Percentiles rank a stretch among this genome's conserved stretches.
Evolutionary conservation across 2,329 filamentous ascomycete species (phyloP).

Genomic region (Endocalyx cinctus): DNA sequence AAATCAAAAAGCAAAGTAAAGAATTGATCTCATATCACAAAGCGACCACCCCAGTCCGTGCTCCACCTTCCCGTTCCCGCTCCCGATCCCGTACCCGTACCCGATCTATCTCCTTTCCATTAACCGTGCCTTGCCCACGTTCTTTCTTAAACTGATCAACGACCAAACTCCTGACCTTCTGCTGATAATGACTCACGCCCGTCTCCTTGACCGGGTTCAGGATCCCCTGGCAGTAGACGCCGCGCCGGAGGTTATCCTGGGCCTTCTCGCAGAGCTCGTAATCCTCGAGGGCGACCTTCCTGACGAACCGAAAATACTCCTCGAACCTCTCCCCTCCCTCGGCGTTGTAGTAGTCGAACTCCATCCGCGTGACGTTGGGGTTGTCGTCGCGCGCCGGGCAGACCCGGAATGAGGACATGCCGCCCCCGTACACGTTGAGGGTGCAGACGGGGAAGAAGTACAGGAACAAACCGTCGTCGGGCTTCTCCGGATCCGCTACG

Average conservation of each 20-base stretch:
- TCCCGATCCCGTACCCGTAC: neutral
- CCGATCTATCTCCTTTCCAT: neutral
- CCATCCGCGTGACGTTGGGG: slow-evolving; percentile 49
- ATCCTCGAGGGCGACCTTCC: slow-evolving; percentile 52
- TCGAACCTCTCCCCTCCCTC: slow-evolving; percentile 22
- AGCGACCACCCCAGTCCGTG: neutral
- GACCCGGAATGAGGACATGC: slow-evolving; percentile 53
- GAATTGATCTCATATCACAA: neutral
- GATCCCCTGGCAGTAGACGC: slow-evolving; percentile 50
- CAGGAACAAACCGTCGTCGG: slow-evolving; percentile 49
- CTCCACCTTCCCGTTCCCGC: neutral
- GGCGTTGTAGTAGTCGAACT: slow-evolving; percentile 54
- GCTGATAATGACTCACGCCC: slow-evolving; percentile 34
- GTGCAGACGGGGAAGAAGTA: slow-evolving; percentile 55
- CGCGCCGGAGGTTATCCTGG: slow-evolving; percentile 47
- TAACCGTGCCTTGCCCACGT: slow-evolving; percentile 12
- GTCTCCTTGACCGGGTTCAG: slow-evolving; percentile 52
- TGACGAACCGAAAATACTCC: slow-evolving; percentile 51
- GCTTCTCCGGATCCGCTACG: slow-evolving; percentile 47
- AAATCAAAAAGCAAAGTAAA: neutral
- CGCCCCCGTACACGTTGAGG: slow-evolving; percentile 53
- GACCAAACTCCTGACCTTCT: slow-evolving; percentile 19
- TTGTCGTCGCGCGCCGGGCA: slow-evolving; percentile 45
- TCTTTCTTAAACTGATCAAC: slow-evolving; percentile 12
- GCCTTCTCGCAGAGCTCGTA: slow-evolving; percentile 54